These are phyloP conservation scores for Neofusicoccum umdonicola DNA, from an alignment of 2,329 filamentous ascomycete genomes.

Conservation along the genomic window DNA sequence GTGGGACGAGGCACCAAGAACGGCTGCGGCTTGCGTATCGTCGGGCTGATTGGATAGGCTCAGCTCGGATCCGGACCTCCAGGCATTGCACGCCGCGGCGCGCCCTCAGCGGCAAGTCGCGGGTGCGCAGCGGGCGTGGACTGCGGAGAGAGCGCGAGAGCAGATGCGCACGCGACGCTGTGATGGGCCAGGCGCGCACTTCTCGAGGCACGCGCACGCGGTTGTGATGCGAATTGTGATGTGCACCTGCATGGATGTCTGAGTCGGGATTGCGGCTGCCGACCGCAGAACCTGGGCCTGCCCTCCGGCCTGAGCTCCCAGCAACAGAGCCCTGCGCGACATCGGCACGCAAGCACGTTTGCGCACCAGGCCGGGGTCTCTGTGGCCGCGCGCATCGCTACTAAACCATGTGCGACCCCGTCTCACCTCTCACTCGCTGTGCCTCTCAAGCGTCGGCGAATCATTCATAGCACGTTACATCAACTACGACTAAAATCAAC, in stretches of 20 bases:
- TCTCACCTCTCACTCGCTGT: no score
- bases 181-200: not conserved
- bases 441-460: not conserved
- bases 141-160: not conserved
- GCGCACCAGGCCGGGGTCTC: not conserved
- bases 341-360: slow-evolving; percentile 1
- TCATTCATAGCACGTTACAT: not conserved
- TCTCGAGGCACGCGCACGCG: not conserved
- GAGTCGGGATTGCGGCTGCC: slow-evolving; percentile 5
- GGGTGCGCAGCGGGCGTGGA: not conserved
- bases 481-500: not conserved
- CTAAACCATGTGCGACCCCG: not conserved
- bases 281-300: not conserved
- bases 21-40: slow-evolving; percentile 3
- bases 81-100: slow-evolving; percentile 3
- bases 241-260: slow-evolving; percentile 3
- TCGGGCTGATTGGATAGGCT: slow-evolving; percentile 12
- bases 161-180: not conserved
- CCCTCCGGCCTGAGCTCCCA: not conserved
- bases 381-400: not conserved
- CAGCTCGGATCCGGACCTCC: slow-evolving; percentile 3
- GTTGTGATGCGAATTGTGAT: slow-evolving; percentile 7
- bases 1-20: slow-evolving; percentile 6
- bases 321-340: not conserved
- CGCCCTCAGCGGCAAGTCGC: slow-evolving; percentile 1